These are phyloP conservation scores for Tillandsia fasciculata DNA, from an alignment of 176 grass and related monocot species.

Conservation along the genomic window DNA sequence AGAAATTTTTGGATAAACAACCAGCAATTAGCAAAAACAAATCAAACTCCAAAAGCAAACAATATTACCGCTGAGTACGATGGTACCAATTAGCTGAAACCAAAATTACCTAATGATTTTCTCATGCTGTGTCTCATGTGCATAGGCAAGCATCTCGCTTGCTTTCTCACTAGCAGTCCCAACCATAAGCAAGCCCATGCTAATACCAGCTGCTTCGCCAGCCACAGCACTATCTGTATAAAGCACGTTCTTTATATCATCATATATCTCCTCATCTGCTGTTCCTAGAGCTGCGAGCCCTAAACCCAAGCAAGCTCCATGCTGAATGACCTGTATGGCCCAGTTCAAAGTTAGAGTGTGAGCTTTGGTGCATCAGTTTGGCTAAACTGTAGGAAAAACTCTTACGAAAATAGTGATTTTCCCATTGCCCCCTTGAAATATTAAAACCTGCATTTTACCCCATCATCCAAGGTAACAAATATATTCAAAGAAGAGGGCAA, in stretches of 20 bases:
- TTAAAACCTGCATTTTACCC: too few species aligned
- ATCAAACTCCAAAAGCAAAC: slow-evolving; percentile 9
- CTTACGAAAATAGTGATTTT: too few species aligned
- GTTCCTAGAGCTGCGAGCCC: slow-evolving; percentile 91
- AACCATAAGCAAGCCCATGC: slow-evolving; percentile 97
- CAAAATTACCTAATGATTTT: slow-evolving; percentile 82
- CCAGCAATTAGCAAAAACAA: slow-evolving; percentile 4
- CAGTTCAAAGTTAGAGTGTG: not conserved
- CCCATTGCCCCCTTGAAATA: too few species aligned
- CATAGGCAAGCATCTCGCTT: slow-evolving; percentile 87
- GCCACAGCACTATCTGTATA: slow-evolving; percentile 94
- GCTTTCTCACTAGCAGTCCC: slow-evolving; percentile 88
- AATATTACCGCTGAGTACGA: slow-evolving; percentile 1
- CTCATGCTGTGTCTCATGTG: slow-evolving; percentile 98
- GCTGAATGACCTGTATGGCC: slow-evolving; percentile 77
- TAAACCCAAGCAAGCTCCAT: slow-evolving; percentile 92
- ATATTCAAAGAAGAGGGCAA: too few species aligned
- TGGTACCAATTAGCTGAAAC: not conserved
- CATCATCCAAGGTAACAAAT: too few species aligned
- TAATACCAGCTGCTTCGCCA: slow-evolving; percentile 95
- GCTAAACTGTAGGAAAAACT: too few species aligned
- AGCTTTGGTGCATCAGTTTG: not conserved
- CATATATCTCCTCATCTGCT: slow-evolving; percentile 94
- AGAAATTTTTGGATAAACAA: not conserved
- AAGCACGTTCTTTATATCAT: slow-evolving; percentile 89